These are phyloP conservation scores for Allium fistulosum DNA, from an alignment of 106 monocot species.

Conservation along the genomic window DNA sequence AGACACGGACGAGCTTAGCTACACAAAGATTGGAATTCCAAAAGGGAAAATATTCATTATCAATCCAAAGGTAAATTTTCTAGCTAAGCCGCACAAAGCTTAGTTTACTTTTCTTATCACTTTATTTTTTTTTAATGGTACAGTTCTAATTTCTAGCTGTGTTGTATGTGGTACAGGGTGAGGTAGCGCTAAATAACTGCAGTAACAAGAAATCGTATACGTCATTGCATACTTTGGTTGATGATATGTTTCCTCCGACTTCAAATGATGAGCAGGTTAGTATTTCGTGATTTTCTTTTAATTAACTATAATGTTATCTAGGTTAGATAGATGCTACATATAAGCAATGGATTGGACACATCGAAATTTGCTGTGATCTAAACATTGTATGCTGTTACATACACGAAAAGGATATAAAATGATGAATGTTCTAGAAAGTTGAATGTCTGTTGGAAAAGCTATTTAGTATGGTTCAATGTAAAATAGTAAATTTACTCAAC, in stretches of 20 bases:
- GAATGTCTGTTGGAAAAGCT: not conserved
- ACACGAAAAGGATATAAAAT: not conserved
- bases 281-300: constrained; percentile 1
- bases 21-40: constrained; percentile 87
- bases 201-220: constrained; percentile 89
- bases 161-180: constrained; percentile 43
- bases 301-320: not conserved
- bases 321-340: not conserved
- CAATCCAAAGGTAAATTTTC: constrained; percentile 67
- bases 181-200: constrained; percentile 75
- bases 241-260: constrained; percentile 99
- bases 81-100: not conserved
- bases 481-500: no score
- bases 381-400: not conserved
- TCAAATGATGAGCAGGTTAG: constrained; percentile 86
- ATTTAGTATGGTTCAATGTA: not conserved
- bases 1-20: constrained; percentile 92
- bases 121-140: not conserved
- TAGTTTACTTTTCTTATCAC: not conserved
- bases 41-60: constrained; percentile 97
- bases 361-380: not conserved
- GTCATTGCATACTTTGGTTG: constrained; percentile 77
- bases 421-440: not conserved
- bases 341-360: not conserved
- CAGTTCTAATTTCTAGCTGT: not conserved